Evolutionary conservation across 2,329 filamentous ascomycete genomes (phyloP).

Genomic region (Xylariomycetidae sp.): DNA sequence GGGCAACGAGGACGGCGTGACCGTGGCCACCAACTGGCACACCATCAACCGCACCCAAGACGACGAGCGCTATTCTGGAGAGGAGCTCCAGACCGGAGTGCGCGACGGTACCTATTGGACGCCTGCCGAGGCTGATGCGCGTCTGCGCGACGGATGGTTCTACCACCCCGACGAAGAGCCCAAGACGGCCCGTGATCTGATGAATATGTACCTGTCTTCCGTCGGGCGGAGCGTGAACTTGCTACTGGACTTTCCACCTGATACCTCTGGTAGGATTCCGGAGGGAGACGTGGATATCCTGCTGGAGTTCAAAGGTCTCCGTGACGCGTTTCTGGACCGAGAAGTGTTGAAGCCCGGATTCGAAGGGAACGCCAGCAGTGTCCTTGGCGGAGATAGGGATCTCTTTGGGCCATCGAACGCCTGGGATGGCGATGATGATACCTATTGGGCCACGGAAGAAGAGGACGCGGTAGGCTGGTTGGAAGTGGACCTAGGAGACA

Average conservation of each 20-base stretch:
- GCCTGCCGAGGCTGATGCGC: slow-evolving; percentile 23
- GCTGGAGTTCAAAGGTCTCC: slow-evolving; percentile 14
- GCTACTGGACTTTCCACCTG: slow-evolving; percentile 22
- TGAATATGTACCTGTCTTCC: slow-evolving; percentile 23
- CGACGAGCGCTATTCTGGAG: slow-evolving; percentile 17
- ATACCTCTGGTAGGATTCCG: slow-evolving; percentile 17
- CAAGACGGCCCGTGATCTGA: slow-evolving; percentile 18
- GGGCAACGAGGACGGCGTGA: slow-evolving; percentile 25
- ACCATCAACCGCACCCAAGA: slow-evolving; percentile 25
- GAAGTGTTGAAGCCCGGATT: slow-evolving; percentile 10
- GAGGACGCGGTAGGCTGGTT: slow-evolving; percentile 16
- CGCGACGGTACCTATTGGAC: slow-evolving; percentile 25
- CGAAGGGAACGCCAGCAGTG: slow-evolving; percentile 14
- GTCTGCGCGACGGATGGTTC: slow-evolving; percentile 24
- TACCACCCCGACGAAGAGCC: slow-evolving; percentile 20
- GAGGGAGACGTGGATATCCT: slow-evolving; percentile 15
- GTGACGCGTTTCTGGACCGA: slow-evolving; percentile 17
- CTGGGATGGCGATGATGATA: slow-evolving; percentile 15
- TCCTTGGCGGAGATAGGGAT: slow-evolving; percentile 12
- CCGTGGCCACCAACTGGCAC: slow-evolving; percentile 24
- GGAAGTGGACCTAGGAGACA: slow-evolving; percentile 18
- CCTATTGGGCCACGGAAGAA: slow-evolving; percentile 22
- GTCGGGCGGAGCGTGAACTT: slow-evolving; percentile 22
- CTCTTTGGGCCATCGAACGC: slow-evolving; percentile 17
- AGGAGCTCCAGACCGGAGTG: slow-evolving; percentile 17